These are phyloP conservation scores for Breviolum minutum DNA, from an alignment of 73 alveolate species.

Conservation along the genomic window DNA sequence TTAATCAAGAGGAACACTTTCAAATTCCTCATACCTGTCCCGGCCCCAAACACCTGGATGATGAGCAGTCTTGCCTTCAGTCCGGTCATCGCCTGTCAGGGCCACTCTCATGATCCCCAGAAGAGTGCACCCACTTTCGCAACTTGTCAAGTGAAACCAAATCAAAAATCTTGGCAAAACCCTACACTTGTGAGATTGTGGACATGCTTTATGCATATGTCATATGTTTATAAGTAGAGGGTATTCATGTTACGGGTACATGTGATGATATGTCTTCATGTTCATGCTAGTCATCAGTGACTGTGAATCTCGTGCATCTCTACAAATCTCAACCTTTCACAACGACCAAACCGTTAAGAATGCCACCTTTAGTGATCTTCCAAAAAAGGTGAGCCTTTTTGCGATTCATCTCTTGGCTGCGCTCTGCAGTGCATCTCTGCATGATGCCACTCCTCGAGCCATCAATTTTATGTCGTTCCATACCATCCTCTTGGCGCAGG, in stretches of 20 bases:
- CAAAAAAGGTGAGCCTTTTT: not conserved
- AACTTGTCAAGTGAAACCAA: too few species aligned
- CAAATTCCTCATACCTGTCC: not conserved
- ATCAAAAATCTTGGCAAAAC: too few species aligned
- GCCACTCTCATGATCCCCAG: not conserved
- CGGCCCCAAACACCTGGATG: constrained; percentile 7
- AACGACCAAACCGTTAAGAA: too few species aligned
- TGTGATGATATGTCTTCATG: too few species aligned
- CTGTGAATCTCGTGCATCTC: not conserved
- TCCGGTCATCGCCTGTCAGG: constrained; percentile 27
- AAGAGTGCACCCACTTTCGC: too few species aligned
- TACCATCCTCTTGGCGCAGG: not conserved
- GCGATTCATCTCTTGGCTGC: constrained; percentile 59
- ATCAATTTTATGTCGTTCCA: not conserved
- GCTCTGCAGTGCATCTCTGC: constrained; percentile 38
- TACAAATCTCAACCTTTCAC: too few species aligned
- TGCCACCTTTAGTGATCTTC: not conserved
- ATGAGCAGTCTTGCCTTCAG: constrained; percentile 70
- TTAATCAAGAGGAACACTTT: too few species aligned
- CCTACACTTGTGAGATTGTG: too few species aligned
- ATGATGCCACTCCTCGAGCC: constrained; percentile 41
- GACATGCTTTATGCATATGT: too few species aligned
- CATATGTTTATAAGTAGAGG: too few species aligned
- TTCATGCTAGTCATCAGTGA: too few species aligned
- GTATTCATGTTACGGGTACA: too few species aligned